A percentile compares a stretch with the other conserved stretches of the same genome.
Conservation (phyloP, 352 stramenopile genomes). For the Phytophthora fragariae region DNA sequence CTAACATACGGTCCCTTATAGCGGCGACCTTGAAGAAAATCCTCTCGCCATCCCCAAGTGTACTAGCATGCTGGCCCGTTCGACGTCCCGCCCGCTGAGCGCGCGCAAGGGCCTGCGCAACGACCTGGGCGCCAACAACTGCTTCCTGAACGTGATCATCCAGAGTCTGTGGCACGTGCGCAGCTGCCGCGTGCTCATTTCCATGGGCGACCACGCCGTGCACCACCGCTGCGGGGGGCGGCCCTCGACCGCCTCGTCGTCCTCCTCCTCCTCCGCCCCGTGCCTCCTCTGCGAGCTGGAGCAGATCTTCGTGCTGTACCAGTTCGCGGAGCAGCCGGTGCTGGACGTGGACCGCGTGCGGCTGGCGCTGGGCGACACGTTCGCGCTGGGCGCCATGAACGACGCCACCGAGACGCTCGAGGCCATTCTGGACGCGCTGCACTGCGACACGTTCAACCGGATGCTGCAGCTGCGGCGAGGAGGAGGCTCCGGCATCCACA, state of each 20-base stretch:
- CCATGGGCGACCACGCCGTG: slow-evolving; percentile 77
- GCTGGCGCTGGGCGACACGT: slow-evolving; percentile 64
- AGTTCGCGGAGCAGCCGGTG: slow-evolving; percentile 81
- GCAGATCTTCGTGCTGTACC: slow-evolving; percentile 88
- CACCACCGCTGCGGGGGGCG: slow-evolving; percentile 68
- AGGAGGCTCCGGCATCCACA: neutral
- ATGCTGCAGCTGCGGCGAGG: slow-evolving; percentile 64
- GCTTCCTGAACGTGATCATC: slow-evolving; percentile 93
- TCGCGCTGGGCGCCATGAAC: slow-evolving; percentile 86
- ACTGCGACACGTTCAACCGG: slow-evolving; percentile 82
- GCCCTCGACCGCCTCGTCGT: slow-evolving; percentile 37
- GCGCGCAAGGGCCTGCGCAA: slow-evolving; percentile 87
- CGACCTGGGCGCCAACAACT: slow-evolving; percentile 89
- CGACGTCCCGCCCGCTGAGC: slow-evolving; percentile 40
- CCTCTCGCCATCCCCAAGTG: too few species aligned
- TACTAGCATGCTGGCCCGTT: slow-evolving; percentile 3
- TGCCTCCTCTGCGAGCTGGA: slow-evolving; percentile 88
- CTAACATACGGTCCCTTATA: too few species aligned
- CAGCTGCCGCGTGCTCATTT: slow-evolving; percentile 84
- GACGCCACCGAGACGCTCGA: slow-evolving; percentile 88
- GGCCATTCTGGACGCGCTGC: slow-evolving; percentile 78
- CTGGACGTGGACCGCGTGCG: slow-evolving; percentile 81
- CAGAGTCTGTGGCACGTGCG: slow-evolving; percentile 92
- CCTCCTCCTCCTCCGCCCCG: slow-evolving; percentile 11
- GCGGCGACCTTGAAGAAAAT: too few species aligned